Evolutionary conservation across 176 grass and related monocot species (phyloP).

Genomic region (Miscanthus lutarioriparius): DNA sequence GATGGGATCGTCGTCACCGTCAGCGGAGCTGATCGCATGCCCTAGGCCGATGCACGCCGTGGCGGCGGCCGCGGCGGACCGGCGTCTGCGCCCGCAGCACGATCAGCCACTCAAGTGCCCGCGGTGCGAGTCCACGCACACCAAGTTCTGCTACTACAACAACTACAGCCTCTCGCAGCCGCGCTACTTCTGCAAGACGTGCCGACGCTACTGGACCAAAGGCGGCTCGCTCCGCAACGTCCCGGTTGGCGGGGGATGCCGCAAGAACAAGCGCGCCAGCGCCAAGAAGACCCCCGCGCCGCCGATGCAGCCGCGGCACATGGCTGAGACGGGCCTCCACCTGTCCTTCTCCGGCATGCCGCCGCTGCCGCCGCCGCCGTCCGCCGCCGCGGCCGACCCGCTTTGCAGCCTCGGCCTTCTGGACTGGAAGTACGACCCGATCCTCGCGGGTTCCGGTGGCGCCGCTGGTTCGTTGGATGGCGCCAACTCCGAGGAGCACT

Average conservation of each 20-base stretch:
- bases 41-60: constrained; percentile 41
- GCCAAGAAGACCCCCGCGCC: constrained; percentile 50
- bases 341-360: constrained; percentile 74
- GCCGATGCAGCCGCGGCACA: constrained; percentile 24
- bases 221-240: constrained; percentile 91
- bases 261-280: constrained; percentile 81
- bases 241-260: constrained; percentile 85
- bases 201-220: constrained; percentile 96
- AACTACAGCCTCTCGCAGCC: constrained; percentile 98
- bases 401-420: constrained; percentile 44
- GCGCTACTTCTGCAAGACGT: constrained; percentile 98
- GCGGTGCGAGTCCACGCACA: constrained; percentile 82
- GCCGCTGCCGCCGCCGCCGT: constrained; percentile 16
- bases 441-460: constrained; percentile 19
- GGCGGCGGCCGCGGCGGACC: constrained; percentile 48
- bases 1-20: constrained; percentile 72
- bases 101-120: constrained; percentile 96
- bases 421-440: constrained; percentile 61
- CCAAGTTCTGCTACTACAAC: constrained; percentile 99
- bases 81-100: constrained; percentile 71
- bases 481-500: constrained; percentile 29
- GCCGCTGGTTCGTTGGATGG: neutral
- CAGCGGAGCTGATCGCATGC: constrained; percentile 66
- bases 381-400: constrained; percentile 11
- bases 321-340: constrained; percentile 51